Percentiles rank a stretch among this genome's conserved stretches.
These are phyloP conservation scores for Jatropha multifida DNA, from an alignment of 441 rosid species.

Conservation along the genomic window DNA sequence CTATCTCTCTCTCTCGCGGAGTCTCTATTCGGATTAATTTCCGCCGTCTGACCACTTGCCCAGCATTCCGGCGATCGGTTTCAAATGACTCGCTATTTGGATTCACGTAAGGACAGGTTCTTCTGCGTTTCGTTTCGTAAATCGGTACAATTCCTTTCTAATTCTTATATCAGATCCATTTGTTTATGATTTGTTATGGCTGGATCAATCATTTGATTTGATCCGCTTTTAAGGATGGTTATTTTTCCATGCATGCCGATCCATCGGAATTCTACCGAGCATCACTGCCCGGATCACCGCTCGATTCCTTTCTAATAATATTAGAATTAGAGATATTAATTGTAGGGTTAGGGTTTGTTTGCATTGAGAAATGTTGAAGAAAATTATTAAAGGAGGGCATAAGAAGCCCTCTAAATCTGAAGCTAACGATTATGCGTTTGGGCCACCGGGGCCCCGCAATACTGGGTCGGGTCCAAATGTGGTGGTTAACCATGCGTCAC, in stretches of 20 bases:
- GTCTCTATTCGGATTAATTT: conserved; percentile 25
- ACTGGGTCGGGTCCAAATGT: conserved; percentile 49
- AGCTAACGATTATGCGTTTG: conserved; percentile 44
- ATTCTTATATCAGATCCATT: conserved; percentile 24
- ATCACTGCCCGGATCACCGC: conserved; percentile 15
- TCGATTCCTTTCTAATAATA: conserved; percentile 20
- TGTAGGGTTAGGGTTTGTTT: conserved; percentile 33
- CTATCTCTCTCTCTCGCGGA: conserved; percentile 3
- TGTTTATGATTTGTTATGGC: conserved; percentile 6
- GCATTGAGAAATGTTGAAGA: conserved; percentile 64
- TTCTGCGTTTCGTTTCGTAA: conserved; percentile 12
- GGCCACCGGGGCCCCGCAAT: conserved; percentile 34
- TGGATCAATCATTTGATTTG: conserved; percentile 18
- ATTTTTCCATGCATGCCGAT: conserved; percentile 36
- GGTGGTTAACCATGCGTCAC: conserved; percentile 69
- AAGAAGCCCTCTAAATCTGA: conserved; percentile 73
- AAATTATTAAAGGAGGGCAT: conserved; percentile 73
- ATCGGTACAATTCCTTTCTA: conserved; percentile 8
- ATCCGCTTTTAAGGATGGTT: conserved; percentile 10
- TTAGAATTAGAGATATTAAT: neutral
- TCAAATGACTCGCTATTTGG: conserved; percentile 27
- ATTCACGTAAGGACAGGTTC: conserved; percentile 25
- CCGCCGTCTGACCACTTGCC: conserved; percentile 28
- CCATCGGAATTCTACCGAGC: conserved; percentile 20
- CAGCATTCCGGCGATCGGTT: conserved; percentile 23